These are phyloP conservation scores for Gossypium trilobum DNA, from an alignment of 441 rosid species.

Conservation along the genomic window DNA sequence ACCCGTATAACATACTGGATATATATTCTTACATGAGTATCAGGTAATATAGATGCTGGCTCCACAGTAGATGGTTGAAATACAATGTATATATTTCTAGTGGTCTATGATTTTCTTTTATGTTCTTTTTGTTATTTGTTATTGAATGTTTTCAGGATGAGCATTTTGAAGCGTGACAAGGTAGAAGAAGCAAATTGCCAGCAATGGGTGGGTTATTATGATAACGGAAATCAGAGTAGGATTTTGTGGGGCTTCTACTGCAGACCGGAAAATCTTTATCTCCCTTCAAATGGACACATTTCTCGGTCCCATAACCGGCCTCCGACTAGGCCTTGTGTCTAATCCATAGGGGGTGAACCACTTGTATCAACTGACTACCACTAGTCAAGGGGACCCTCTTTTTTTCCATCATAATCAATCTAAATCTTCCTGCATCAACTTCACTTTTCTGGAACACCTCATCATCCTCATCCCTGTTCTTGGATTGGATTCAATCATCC, in stretches of 20 bases:
- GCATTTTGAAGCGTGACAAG: not conserved
- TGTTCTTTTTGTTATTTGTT: no score
- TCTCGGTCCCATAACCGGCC: not conserved
- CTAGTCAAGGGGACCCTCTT: not conserved
- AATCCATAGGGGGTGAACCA: not conserved
- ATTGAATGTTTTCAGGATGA: not conserved
- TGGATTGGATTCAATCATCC: not conserved
- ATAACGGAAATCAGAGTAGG: not conserved
- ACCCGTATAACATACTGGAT: no score
- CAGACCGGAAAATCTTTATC: not conserved
- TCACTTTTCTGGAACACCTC: not conserved
- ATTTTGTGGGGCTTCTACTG: constrained; percentile 6
- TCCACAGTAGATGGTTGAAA: not conserved
- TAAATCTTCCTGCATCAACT: not conserved
- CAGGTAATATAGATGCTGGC: not conserved
- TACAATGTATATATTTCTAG: not conserved
- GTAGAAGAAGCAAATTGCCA: not conserved
- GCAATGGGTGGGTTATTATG: not conserved
- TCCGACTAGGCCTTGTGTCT: not conserved
- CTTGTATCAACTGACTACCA: no score
- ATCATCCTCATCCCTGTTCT: not conserved
- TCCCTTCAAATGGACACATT: not conserved
- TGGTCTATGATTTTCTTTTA: not conserved
- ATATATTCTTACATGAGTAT: not conserved
- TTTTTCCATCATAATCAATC: not conserved